Base-by-base conservation (phyloP, 768 basidiomycete genomes). In the Trametes meyenii region DNA sequence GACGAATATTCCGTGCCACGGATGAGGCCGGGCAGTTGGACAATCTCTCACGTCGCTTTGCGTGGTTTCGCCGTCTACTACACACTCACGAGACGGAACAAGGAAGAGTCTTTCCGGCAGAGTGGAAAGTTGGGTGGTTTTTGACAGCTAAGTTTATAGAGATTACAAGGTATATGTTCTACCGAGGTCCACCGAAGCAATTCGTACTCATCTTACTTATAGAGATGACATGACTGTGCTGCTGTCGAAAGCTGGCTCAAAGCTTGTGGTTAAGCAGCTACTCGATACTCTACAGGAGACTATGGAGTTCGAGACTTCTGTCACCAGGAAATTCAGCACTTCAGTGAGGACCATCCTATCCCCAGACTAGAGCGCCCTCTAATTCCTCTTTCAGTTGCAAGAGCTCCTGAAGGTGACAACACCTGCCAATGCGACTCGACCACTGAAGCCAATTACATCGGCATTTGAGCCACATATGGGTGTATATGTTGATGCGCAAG, bases 21-120 rank as follows among this genome's bases (percentile, higher is more conserved):
- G 95, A 97, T 64, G 97, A 98, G 74, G 94, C 97, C 1, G 97
- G 96, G 3, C 94, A 97, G 68, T 80, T 99, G 48, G 97, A 99
- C 76, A 99, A 99, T 65, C 81, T 97, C 6, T 86, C 93, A 0
- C 80, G 97, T 16, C 85, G 97, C 43, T 98, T 94, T 67, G 93
- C 95, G 4, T 99, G 96, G 95, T 98, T 98, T 76, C 81, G 90
- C 21, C 84, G 96, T 29, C 73, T 95, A 33, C 76, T 99, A 21
- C 86, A 88, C 59, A 86, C 84, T 5, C 92, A 97, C 72, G 96
- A 98, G 67, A 82, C 91, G 8, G 96, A 97, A 66, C 87, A 90
- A 62, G 89, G 89, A 0, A 78, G 84, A 14, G 83, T 92, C 1
- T 97, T 98, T 72, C 94, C 97, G 4, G 71, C 81, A 0, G 84